Evolutionary conservation across 495 filamentous ascomycete genomes (phyloP), one percentile per base, ranked within the genome.

Genomic region (Neurospora sp.): DNA sequence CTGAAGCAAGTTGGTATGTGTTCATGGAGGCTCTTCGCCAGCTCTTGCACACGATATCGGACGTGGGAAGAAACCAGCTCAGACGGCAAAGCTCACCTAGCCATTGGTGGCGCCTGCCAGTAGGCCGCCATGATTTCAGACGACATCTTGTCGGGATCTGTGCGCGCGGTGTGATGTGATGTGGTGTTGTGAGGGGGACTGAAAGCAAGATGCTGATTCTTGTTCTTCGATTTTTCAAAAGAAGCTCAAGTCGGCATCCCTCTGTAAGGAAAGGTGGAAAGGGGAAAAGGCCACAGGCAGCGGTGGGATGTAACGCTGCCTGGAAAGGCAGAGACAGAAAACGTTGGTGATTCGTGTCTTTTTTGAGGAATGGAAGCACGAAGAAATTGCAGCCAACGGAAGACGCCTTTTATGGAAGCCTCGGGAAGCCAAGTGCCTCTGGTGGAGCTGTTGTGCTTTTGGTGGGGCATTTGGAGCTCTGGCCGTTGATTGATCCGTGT

Each of bases 71-170:
- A 65, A 16, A 68, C 38, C 47, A 7, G 37, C 59, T 40, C 10
- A 22, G 59, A 39, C 35, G 71, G 35, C 22, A 40, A 71, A 70
- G 77, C 80, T 75, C 86, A 93, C 91, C 91, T 88, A 59, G 90
- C 82, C 71, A 94, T 86, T 68, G 90, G 90, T 80, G 91, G 92
- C 73, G 89, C 85, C 70, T 84, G 81, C 91, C 90, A 92, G 78
- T 91, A 93, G 71, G 84, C 84, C 79, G 93, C 90, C 87, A 91
- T 84, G 38, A 81, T 73, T 20, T 82, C 79, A 38, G 78, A 73
- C 69, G 71, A 73, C 77, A 77, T 77, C 40, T 40, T 77, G 47
- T 27, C 12, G 47, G 27, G 71, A 35, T 71, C 70, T 59, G 61
- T 42, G 35, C 40, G 18, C 45, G 44, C 70, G 39, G 16, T 37